Evolutionary conservation across 768 basidiomycete species (phyloP).

Genomic region (Naganishia randhawae): DNA sequence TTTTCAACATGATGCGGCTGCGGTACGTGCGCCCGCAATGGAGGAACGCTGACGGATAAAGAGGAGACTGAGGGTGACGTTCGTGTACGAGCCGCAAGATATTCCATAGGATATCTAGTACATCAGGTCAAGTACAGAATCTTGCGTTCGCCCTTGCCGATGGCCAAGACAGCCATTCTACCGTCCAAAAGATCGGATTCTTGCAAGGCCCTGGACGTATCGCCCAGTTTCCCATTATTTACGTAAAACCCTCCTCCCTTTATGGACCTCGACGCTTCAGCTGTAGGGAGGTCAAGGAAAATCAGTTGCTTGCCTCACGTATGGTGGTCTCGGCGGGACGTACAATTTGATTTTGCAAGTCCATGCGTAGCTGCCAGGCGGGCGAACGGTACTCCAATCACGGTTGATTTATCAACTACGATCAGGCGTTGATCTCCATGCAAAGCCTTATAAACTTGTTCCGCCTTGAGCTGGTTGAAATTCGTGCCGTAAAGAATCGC

Average conservation of each 20-base stretch:
- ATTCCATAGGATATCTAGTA: not conserved
- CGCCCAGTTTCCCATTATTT: slow-evolving; percentile 63
- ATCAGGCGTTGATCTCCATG: slow-evolving; percentile 63
- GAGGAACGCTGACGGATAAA: slow-evolving; percentile 46
- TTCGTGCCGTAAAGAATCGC: slow-evolving; percentile 54
- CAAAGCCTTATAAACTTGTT: slow-evolving; percentile 63
- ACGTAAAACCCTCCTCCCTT: slow-evolving; percentile 67
- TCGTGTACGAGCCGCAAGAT: not conserved
- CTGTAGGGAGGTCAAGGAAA: slow-evolving; percentile 50
- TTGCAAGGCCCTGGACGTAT: slow-evolving; percentile 54
- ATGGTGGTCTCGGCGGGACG: slow-evolving; percentile 39
- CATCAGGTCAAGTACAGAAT: slow-evolving; percentile 54
- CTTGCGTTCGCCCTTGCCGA: slow-evolving; percentile 69
- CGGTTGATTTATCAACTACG: slow-evolving; percentile 56
- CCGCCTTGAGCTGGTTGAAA: slow-evolving; percentile 55
- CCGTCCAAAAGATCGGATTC: slow-evolving; percentile 60
- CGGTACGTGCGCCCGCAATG: slow-evolving; percentile 45
- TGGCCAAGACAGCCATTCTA: slow-evolving; percentile 63
- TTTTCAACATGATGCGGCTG: slow-evolving; percentile 43
- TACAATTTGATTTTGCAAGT: slow-evolving; percentile 65
- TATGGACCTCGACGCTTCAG: slow-evolving; percentile 63
- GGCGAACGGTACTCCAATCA: slow-evolving; percentile 58
- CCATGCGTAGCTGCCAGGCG: slow-evolving; percentile 63
- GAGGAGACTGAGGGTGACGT: not conserved
- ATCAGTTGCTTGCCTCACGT: not conserved